Conservation (phyloP, 805 yeast species). For the Jamesozyma hellenica region DNA sequence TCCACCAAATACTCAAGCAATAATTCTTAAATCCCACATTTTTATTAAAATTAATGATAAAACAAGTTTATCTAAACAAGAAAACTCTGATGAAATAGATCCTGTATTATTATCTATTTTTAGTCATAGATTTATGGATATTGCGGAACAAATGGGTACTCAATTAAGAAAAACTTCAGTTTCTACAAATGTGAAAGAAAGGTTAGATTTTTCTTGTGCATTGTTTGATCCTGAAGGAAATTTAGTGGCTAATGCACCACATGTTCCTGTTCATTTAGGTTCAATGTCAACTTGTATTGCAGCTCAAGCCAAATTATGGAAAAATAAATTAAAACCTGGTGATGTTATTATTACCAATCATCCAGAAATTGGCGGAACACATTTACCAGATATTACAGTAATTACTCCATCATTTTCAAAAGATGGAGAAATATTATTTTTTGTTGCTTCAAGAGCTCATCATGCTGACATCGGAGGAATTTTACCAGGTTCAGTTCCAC, state of each 20-base stretch:
- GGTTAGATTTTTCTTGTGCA: conserved; percentile 80
- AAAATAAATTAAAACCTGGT: conserved; percentile 53
- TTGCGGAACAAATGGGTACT: conserved; percentile 84
- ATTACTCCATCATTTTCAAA: conserved; percentile 79
- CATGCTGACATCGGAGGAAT: conserved; percentile 94
- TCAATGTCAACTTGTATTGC: conserved; percentile 76
- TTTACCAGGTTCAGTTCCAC: conserved; percentile 91
- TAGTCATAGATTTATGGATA: conserved; percentile 79
- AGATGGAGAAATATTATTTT: conserved; percentile 53
- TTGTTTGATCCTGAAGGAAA: conserved; percentile 68
- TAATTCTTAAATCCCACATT: conserved; percentile 53
- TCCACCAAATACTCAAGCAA: conserved; percentile 51
- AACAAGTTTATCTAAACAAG: conserved; percentile 9
- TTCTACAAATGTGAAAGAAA: conserved; percentile 73
- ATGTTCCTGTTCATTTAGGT: conserved; percentile 78
- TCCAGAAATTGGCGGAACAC: conserved; percentile 81
- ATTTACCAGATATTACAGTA: conserved; percentile 83
- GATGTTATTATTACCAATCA: conserved; percentile 73
- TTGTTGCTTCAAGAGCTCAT: conserved; percentile 91
- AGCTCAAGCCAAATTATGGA: conserved; percentile 57
- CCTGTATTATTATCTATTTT: conserved; percentile 69
- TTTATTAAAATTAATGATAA: conserved; percentile 31
- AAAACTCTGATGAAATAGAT: conserved; percentile 35
- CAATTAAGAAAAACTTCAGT: conserved; percentile 72
- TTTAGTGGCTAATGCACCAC: conserved; percentile 80